These are phyloP conservation scores for Triticum timopheevii DNA, from an alignment of 176 grass and related monocot species.

Conservation along the genomic window DNA sequence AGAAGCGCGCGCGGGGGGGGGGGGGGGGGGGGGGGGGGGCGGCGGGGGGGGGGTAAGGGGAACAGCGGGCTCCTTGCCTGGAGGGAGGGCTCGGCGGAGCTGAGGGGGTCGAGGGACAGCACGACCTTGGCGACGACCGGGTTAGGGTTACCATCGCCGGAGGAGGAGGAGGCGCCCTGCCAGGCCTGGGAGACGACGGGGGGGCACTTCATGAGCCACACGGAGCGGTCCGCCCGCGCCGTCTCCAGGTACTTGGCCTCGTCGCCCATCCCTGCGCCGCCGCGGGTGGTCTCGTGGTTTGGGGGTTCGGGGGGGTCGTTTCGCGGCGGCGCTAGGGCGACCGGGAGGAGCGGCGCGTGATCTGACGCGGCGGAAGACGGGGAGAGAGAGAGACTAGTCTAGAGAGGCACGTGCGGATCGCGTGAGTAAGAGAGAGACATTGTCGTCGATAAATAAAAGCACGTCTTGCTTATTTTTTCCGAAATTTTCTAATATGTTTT, in stretches of 20 bases:
- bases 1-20: background rate
- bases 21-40: too few relatives aligned
- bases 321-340: background rate
- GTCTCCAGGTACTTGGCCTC: conserved; percentile 79
- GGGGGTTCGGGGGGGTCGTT: background rate
- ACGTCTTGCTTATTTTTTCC: too few relatives aligned
- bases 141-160: conserved; percentile 28
- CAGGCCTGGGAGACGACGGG: conserved; percentile 77
- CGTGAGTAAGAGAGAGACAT: background rate
- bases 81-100: conserved; percentile 32
- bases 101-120: conserved; percentile 80
- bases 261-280: conserved; percentile 39
- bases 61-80: conserved; percentile 15
- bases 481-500: too few relatives aligned
- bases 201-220: conserved; percentile 98
- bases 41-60: background rate
- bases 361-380: background rate
- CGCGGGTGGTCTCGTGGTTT: background rate
- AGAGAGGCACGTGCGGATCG: background rate
- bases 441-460: too few relatives aligned
- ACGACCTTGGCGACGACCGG: conserved; percentile 90
- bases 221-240: conserved; percentile 70
- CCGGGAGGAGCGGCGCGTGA: background rate
- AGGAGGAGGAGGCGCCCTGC: conserved; percentile 51
- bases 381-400: background rate